phyloP scores from a whole-genome alignment of 2,329 filamentous ascomycete species.

The Chrysoporthe cubensis region DNA sequence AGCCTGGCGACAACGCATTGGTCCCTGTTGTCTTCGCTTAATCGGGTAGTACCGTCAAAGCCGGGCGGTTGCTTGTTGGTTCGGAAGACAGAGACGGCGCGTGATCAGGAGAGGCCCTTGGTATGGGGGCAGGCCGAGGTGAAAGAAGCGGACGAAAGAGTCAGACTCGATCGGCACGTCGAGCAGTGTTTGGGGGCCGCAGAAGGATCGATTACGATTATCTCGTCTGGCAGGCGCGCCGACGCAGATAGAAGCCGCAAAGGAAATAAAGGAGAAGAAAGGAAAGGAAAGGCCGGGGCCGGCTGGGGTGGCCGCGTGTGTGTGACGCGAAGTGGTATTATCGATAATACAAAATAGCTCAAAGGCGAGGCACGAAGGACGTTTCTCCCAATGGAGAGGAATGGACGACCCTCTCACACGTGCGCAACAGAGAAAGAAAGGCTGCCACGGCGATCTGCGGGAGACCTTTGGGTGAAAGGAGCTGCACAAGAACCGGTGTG shows the following conservation, averaged over 20 bases:
- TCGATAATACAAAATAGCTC: background rate
- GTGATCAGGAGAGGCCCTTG: background rate
- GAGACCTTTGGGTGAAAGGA: constrained; percentile 2
- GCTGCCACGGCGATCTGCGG: background rate
- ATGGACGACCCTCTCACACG: background rate
- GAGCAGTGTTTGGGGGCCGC: background rate
- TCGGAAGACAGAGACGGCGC: constrained; percentile 2
- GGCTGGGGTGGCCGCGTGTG: background rate
- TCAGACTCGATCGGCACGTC: background rate
- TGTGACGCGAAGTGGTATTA: background rate
- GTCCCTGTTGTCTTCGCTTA: background rate
- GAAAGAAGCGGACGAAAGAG: background rate
- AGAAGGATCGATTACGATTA: constrained; percentile 19
- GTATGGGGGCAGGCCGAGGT: background rate
- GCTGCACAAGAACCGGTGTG: background rate
- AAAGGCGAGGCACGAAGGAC: background rate
- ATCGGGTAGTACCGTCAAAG: constrained; percentile 4
- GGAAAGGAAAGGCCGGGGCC: background rate
- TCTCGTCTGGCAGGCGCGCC: background rate
- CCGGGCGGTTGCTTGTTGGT: constrained; percentile 9
- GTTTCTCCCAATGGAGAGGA: background rate
- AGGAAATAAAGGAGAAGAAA: background rate
- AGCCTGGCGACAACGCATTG: constrained; percentile 15
- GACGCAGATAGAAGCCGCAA: background rate
- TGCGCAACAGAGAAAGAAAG: background rate